Evolutionary conservation across 202 grass and related monocot genomes (phyloP), one percentile per base, ranked within the genome.

Genomic region (Panicum hallii): DNA sequence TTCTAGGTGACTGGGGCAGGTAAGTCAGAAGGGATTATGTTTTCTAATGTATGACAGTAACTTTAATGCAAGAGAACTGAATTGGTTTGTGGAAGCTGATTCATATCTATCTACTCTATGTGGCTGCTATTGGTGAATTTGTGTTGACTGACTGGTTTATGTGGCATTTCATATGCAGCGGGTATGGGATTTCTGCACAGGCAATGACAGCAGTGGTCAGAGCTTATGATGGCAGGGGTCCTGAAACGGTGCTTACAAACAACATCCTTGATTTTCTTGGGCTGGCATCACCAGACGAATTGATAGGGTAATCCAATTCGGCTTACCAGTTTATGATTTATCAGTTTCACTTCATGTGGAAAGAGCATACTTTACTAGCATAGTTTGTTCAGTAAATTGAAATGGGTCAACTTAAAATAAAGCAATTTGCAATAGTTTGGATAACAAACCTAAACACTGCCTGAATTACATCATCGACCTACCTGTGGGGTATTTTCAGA

Each of bases 1-100:
- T 95, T 67, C 81, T 95, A n/a, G 93, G 90, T 77, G 93, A 95
- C 47, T 95, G 93, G 88, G 93, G 93, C 54, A 95, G 93, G 93
- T 95, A 56, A 70, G 78, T 75, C 54, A 74, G 20, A 56, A 48
- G 54, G 57, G 2, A 6, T 14, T 14, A 2, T 46, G 67, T 60
- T 52, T 69, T 84, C 26, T 57, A 10, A 16, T 84, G 7, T 63
- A 45, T 47, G 38, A 57, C 41, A 57, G 40, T 7, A 58, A 46
- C 30, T 5, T 36, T 45, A 65, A 30, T 74, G 15, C 11, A 41
- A 34, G 44, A 47, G 9, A 40, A 63, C 30, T 54, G 40, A 19
- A 26, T 26, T 26, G 26, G 63, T 41, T 58, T n/a, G 71, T 52
- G 63, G 53, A 77, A 61, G n/a, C 63, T 34, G 23, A 16, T 56